phyloP scores from a whole-genome alignment of 1,284 basidiomycete genomes.

The Cystodermella granulosa region DNA sequence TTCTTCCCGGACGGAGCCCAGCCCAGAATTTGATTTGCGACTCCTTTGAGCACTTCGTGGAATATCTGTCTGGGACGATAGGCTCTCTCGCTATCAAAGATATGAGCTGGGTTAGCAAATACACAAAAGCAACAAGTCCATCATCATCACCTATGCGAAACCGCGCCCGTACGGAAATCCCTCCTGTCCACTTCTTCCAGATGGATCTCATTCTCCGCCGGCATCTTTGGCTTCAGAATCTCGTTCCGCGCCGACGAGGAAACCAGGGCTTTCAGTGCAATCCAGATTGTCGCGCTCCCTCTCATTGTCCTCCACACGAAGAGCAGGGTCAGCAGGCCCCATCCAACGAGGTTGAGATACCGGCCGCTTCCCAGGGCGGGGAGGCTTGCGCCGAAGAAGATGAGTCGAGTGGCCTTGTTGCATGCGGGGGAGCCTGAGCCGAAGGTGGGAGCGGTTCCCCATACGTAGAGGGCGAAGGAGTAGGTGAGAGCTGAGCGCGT shows the following conservation, averaged over 20 bases:
- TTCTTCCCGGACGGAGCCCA: conserved; percentile 18
- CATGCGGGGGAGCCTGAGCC: conserved; percentile 16
- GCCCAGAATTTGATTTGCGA: conserved; percentile 18
- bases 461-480: conserved; percentile 22
- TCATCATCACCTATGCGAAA: conserved; percentile 9
- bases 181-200: conserved; percentile 12
- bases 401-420: conserved; percentile 18
- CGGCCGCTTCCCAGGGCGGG: conserved; percentile 19
- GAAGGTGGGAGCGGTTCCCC: conserved; percentile 19
- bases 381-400: conserved; percentile 22
- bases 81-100: conserved; percentile 11
- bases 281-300: conserved; percentile 13
- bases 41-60: conserved; percentile 17
- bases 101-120: background rate
- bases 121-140: background rate
- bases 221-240: conserved; percentile 16
- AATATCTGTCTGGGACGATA: conserved; percentile 20
- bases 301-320: conserved; percentile 16
- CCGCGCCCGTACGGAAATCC: conserved; percentile 15
- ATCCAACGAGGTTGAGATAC: conserved; percentile 17
- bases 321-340: conserved; percentile 17
- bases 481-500: conserved; percentile 22
- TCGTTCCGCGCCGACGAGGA: conserved; percentile 14
- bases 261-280: conserved; percentile 15
- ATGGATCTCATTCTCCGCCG: conserved; percentile 17